A percentile compares a stretch with the other conserved stretches of the same genome.
Conservation (phyloP, 1,284 basidiomycete species). For the Pseudozyma hubeiensis region DNA sequence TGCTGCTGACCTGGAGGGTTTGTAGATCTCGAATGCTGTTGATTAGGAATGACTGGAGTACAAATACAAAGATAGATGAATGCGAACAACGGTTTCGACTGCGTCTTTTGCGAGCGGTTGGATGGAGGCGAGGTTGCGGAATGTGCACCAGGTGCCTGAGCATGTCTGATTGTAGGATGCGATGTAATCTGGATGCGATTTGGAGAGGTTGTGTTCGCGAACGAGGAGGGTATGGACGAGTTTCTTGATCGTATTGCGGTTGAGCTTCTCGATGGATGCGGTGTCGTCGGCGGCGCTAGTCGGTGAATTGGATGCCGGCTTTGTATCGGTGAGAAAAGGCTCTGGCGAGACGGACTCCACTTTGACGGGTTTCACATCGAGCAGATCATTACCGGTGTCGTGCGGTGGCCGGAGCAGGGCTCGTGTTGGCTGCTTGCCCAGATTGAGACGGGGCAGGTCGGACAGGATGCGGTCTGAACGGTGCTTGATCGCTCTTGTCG, state of each 20-base stretch:
- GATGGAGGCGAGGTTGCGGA: constrained; percentile 31
- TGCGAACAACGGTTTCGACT: constrained; percentile 39
- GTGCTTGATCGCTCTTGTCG: constrained; percentile 23
- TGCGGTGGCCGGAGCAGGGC: constrained; percentile 5
- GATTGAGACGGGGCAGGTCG: constrained; percentile 42
- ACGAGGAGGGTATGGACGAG: constrained; percentile 35
- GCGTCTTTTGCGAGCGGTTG: constrained; percentile 27
- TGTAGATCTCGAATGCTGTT: constrained; percentile 5
- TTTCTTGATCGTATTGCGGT: constrained; percentile 48
- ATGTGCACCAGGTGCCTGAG: constrained; percentile 52
- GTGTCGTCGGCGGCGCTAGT: not conserved
- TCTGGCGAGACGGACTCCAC: constrained; percentile 34
- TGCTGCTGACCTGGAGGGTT: not conserved
- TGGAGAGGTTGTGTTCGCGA: constrained; percentile 31
- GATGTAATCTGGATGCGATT: constrained; percentile 49
- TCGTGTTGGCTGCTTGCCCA: constrained; percentile 34
- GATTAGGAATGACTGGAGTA: constrained; percentile 23
- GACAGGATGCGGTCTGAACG: constrained; percentile 39
- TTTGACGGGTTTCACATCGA: constrained; percentile 33
- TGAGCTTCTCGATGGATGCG: constrained; percentile 26
- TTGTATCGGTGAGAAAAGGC: constrained; percentile 20
- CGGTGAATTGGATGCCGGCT: not conserved
- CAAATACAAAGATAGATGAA: constrained; percentile 46
- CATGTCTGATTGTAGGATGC: constrained; percentile 56
- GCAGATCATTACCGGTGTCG: constrained; percentile 2